Evolutionary conservation across 192 early-diverging fungal species (phyloP), one percentile per base, ranked within the genome.

Genomic region (Podila epicladia): DNA sequence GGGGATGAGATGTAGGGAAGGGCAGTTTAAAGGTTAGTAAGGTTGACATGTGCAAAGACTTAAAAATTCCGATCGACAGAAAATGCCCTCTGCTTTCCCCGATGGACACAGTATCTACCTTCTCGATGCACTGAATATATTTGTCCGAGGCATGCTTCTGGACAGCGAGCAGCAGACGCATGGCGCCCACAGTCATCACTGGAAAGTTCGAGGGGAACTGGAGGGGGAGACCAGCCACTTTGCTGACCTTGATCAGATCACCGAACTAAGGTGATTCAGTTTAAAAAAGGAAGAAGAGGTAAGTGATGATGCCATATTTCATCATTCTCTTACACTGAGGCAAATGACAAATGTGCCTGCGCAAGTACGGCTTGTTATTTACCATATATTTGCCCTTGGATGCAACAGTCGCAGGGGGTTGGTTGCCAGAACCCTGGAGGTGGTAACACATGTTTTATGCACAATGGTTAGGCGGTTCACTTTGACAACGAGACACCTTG

Each of bases 311-410:
- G 35, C 22, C 22, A 45, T 24, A 45, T 45, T 22, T 15, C 11
- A 13, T 20, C 65, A 31, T 65, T 22, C 17, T 7, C 53, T 9
- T 22, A 7, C 7, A 3, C 41, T 15, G 12, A 20, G 3, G 45
- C 41, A 51, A 35, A 22, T 50, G 8, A 19, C 12, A 15, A 4
- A 2, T 53, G 22, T 8, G 41, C 41, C 15, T 17, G 15, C 12
- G 15, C 41, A 41, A 22, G 1, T 22, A 9, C 50, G 26, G n/a
- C 31, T n/a, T 29, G 51, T 3, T 20, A 28, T 24, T 26, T 60
- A 80, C 77, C 77, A 80, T 80, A 49, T 80, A 80, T 6, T 62
- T 9, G 7, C 71, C 66, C 38, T 80, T 80, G 22, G 77, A 71
- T 32, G 77, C 58, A 17, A 80, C 71, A 3, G 31, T 60, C 8